Conservation (phyloP, 352 stramenopile genomes). For the Pythium aphanidermatum region DNA sequence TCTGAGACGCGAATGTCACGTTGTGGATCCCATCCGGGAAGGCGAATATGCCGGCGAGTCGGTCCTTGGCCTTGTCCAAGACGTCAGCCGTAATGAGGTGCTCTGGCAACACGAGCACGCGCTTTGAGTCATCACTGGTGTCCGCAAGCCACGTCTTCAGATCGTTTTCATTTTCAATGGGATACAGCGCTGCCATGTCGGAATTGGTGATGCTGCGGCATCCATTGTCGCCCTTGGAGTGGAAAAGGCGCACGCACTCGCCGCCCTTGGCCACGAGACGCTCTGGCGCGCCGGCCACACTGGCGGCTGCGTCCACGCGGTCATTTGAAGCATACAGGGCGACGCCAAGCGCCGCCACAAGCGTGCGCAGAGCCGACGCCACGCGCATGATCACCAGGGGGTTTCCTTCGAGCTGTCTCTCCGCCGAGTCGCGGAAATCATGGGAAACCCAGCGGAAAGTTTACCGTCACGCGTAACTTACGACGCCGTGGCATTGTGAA, state of each 20-base stretch:
- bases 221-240: constrained; percentile 56
- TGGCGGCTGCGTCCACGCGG: constrained; percentile 32
- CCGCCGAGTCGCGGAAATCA: constrained; percentile 10
- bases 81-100: constrained; percentile 37
- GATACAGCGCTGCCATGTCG: constrained; percentile 54
- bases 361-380: constrained; percentile 1
- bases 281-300: constrained; percentile 57
- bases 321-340: constrained; percentile 11
- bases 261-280: constrained; percentile 55
- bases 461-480: constrained; percentile 6
- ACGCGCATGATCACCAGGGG: constrained; percentile 9
- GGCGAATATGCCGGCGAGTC: constrained; percentile 52
- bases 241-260: constrained; percentile 76
- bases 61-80: constrained; percentile 20
- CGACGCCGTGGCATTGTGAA: constrained; percentile 6
- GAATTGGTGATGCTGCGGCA: constrained; percentile 45
- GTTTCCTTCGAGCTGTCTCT: no score
- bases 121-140: constrained; percentile 24
- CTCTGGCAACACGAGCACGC: constrained; percentile 64
- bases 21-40: constrained; percentile 44
- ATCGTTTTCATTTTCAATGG: constrained; percentile 35
- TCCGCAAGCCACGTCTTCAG: constrained; percentile 37
- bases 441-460: background rate
- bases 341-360: constrained; percentile 5
- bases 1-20: constrained; percentile 37